These are phyloP conservation scores for Pyrenochaeta sp. DNA, from an alignment of 2,329 filamentous ascomycete genomes.

Conservation along the genomic window DNA sequence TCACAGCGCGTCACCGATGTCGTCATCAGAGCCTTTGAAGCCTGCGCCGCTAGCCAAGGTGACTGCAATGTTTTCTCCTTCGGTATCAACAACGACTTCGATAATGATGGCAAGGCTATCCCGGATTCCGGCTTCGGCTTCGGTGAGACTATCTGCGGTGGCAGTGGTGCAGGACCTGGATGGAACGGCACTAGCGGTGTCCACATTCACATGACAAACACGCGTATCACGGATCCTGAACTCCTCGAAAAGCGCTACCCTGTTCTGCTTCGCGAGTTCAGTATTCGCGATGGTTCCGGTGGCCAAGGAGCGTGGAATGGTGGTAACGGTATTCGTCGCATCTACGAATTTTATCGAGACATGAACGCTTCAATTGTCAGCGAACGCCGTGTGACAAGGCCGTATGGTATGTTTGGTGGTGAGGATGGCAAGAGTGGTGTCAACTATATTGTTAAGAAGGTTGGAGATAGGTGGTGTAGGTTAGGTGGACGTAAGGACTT, in stretches of 20 bases:
- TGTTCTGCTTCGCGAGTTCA: slow-evolving; percentile 45
- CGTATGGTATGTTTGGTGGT: slow-evolving; percentile 45
- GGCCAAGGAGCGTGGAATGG: slow-evolving; percentile 39
- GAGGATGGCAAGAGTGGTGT: slow-evolving; percentile 33
- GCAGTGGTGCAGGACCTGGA: slow-evolving; percentile 40
- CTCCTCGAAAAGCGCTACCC: slow-evolving; percentile 48
- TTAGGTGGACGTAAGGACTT: slow-evolving; percentile 19
- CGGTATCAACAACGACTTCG: slow-evolving; percentile 13
- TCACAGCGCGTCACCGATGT: slow-evolving; percentile 46
- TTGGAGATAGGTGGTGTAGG: slow-evolving; percentile 18
- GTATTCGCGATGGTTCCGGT: slow-evolving; percentile 40
- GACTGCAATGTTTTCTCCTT: slow-evolving; percentile 31
- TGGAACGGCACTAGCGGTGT: slow-evolving; percentile 47
- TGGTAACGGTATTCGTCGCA: slow-evolving; percentile 42
- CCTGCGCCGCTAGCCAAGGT: slow-evolving; percentile 41
- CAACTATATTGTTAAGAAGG: slow-evolving; percentile 34
- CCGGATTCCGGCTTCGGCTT: slow-evolving; percentile 43
- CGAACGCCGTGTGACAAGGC: slow-evolving; percentile 42
- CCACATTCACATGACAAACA: slow-evolving; percentile 51
- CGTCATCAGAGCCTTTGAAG: slow-evolving; percentile 41
- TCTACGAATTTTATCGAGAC: slow-evolving; percentile 40
- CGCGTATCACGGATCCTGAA: slow-evolving; percentile 48
- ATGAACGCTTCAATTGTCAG: slow-evolving; percentile 41
- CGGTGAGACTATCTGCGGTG: slow-evolving; percentile 50
- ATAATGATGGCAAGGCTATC: slow-evolving; percentile 24